These are phyloP conservation scores for Conringia planisiliqua DNA, from an alignment of 345 rosid species.

Conservation along the genomic window DNA sequence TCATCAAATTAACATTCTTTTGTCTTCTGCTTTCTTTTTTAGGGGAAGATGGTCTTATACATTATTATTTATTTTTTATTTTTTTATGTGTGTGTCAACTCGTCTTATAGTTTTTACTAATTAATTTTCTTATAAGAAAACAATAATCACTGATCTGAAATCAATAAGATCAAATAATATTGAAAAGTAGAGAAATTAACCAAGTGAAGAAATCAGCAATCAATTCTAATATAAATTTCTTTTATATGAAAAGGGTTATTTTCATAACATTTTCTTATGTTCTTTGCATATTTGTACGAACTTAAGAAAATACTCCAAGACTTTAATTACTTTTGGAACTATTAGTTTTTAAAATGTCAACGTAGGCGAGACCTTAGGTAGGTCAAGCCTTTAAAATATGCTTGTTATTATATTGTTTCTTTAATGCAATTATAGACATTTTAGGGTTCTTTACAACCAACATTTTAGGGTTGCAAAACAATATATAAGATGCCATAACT, in stretches of 20 bases:
- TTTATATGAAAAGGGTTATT: not conserved
- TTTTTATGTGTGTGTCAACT: not conserved
- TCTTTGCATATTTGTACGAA: not conserved
- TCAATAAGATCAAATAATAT: not conserved
- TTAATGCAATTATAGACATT: not conserved
- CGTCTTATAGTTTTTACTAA: not conserved
- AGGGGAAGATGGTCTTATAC: not conserved
- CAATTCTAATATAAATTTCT: not conserved
- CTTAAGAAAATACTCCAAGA: not conserved
- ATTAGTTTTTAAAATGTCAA: not conserved
- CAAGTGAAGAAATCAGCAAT: not conserved
- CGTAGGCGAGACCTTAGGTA: not conserved
- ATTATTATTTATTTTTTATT: too few relatives aligned
- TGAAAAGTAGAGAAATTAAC: not conserved
- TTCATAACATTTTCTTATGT: not conserved
- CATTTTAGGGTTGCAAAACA: not conserved
- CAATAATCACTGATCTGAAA: not conserved
- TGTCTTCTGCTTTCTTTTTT: not conserved
- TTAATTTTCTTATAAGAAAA: not conserved
- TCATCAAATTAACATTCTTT: constrained; percentile 10
- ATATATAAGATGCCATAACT: not conserved
- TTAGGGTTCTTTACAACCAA: not conserved
- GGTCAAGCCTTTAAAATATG: not conserved
- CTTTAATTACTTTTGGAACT: not conserved
- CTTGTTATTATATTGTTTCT: not conserved